A percentile compares a stretch with the other conserved stretches of the same genome.
Evolutionary conservation across 2,329 filamentous ascomycete species (phyloP).

Genomic region (Chaetomium strumarium): DNA sequence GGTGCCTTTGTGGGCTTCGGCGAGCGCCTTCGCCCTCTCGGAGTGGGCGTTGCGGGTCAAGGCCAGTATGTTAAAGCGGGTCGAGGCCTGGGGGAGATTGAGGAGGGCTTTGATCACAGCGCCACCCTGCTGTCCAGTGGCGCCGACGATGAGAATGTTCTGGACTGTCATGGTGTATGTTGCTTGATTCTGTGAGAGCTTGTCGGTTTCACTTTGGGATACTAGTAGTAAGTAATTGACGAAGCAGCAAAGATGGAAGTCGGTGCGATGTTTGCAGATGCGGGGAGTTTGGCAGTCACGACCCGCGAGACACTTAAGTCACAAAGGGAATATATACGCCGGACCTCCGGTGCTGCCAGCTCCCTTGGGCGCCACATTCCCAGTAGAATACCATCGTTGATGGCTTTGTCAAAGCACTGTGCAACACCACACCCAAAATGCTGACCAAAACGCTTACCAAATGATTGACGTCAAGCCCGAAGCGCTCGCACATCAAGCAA

Average conservation of each 20-base stretch:
- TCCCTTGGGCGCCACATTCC: too few relatives aligned
- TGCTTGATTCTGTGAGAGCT: neutral
- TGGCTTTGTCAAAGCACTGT: too few relatives aligned
- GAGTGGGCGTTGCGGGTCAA: conserved; percentile 24
- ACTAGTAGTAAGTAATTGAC: too few relatives aligned
- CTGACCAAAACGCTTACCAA: neutral
- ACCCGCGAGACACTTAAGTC: too few relatives aligned
- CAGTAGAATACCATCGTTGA: too few relatives aligned
- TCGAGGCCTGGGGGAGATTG: conserved; percentile 19
- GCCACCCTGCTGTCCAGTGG: conserved; percentile 34
- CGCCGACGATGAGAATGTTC: conserved; percentile 33
- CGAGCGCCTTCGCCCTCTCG: conserved; percentile 31
- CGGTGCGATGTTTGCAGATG: too few relatives aligned
- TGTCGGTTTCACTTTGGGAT: neutral
- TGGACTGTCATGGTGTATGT: conserved; percentile 17
- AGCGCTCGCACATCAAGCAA: neutral
- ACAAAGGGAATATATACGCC: too few relatives aligned
- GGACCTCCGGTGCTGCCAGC: too few relatives aligned
- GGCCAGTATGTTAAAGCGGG: conserved; percentile 22
- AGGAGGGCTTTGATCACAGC: conserved; percentile 26
- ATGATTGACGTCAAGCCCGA: neutral
- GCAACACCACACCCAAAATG: neutral
- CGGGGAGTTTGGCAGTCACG: too few relatives aligned
- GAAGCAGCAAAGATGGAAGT: neutral
- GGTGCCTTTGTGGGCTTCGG: conserved; percentile 31